Conservation (phyloP, 164 flowering plant species). For the Pachysandra terminalis region DNA sequence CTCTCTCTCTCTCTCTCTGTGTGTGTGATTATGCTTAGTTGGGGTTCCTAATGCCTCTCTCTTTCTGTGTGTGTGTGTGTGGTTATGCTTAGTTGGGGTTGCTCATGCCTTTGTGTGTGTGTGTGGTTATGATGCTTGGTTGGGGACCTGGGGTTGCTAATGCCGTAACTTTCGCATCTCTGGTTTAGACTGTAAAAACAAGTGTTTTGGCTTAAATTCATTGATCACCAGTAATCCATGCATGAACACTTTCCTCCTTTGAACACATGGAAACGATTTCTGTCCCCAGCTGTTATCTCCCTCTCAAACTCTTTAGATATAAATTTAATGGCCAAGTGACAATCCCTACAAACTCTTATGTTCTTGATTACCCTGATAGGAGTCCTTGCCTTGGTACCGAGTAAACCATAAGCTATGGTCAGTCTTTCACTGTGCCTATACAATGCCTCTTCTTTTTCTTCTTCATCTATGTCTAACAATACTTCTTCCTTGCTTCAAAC, state of each 20-base stretch:
- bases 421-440: slow-evolving; percentile 11
- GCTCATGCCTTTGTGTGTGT: no score
- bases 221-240: slow-evolving; percentile 14
- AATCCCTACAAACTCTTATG: slow-evolving; percentile 13
- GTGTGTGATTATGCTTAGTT: no score
- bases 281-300: slow-evolving; percentile 12
- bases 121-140: no score
- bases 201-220: not conserved
- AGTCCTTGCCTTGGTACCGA: slow-evolving; percentile 4
- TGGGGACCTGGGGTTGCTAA: no score
- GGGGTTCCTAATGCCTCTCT: no score
- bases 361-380: slow-evolving; percentile 12
- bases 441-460: slow-evolving; percentile 9
- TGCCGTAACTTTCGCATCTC: no score
- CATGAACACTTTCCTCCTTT: slow-evolving; percentile 12
- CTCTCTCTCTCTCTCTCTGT: no score
- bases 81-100: no score
- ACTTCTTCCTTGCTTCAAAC: not conserved
- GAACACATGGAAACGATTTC: slow-evolving; percentile 11
- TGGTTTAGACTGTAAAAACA: no score
- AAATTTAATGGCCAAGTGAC: slow-evolving; percentile 12
- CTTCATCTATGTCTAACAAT: slow-evolving; percentile 14
- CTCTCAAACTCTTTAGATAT: slow-evolving; percentile 11
- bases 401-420: slow-evolving; percentile 15
- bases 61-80: no score